Conservation (phyloP, 495 filamentous ascomycete genomes). For the Hapsidospora chrysogenum region DNA sequence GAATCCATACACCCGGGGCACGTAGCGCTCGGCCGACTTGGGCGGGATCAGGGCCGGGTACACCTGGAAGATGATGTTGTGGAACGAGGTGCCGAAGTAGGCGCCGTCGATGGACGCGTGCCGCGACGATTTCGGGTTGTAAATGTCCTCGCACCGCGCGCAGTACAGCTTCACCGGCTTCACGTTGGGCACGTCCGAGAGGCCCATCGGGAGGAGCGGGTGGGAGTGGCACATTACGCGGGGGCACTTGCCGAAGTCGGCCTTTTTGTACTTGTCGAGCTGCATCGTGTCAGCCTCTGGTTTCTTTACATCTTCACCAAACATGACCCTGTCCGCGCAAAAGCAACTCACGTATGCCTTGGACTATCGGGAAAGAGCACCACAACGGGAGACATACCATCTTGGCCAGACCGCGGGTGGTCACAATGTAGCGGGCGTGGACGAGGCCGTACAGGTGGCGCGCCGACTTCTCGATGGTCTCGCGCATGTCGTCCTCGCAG, state of each 20-base stretch:
- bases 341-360: too few relatives aligned
- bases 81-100: conserved; percentile 95
- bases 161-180: conserved; percentile 95
- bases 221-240: conserved; percentile 86
- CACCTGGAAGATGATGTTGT: conserved; percentile 97
- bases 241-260: conserved; percentile 95
- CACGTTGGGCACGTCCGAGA: conserved; percentile 66
- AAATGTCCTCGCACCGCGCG: conserved; percentile 90
- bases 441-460: conserved; percentile 93
- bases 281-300: conserved; percentile 14
- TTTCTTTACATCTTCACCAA: not conserved
- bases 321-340: not conserved
- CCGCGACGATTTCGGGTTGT: conserved; percentile 96
- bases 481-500: conserved; percentile 93
- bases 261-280: conserved; percentile 98
- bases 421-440: conserved; percentile 94
- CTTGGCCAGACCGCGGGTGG: conserved; percentile 80
- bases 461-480: conserved; percentile 95
- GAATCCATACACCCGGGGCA: conserved; percentile 85
- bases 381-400: conserved; percentile 48
- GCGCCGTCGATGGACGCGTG: conserved; percentile 92
- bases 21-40: conserved; percentile 73
- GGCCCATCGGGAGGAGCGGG: conserved; percentile 82
- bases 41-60: conserved; percentile 76
- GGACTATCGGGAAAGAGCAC: not conserved